Base-by-base conservation (phyloP, 306 rosid genomes). In the Cicer pinnatifidum region DNA sequence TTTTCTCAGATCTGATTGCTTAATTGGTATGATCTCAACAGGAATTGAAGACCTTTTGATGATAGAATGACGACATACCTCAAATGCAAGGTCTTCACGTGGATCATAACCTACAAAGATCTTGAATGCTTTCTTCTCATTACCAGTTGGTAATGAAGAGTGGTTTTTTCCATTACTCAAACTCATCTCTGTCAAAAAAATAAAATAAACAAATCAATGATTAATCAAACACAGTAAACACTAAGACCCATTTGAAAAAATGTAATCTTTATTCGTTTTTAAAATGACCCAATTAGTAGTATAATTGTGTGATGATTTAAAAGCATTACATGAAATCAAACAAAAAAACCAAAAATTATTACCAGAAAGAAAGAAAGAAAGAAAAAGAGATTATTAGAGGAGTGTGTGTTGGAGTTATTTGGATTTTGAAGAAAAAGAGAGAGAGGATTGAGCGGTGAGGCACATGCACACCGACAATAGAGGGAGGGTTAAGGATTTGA, bases 91-190 rank as follows among this genome's bases (percentile, higher is more conserved):
- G 69, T 88, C 93, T 80, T 88, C 93, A 1, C 83, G 76, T 7
- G 86, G 82, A 57, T 89, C 93, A 66, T 89, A 89, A 10, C 93
- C 93, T 8, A 89, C 90, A 20, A 84, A 89, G 87, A 89, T 83
- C 85, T 65, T 89, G 72, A 89, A 89, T 39, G 85, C 66, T 19
- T 71, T 79, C 63, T 50, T 75, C 47, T 75, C 91, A 59, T 71
- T 52, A 11, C 67, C 10, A 64, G 38, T 44, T 47, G 69, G 41
- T 23, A 75, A 38, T 39, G 73, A 23, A 20, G 84, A 23, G 28
- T 67, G 75, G 71, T 23, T 43, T 11, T 75, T 78, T 40, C 83
- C 90, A 52, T 84, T 84, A 41, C 77, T 73, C 75, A 77, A 59
- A 80, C 76, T 81, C 92, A 88, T 76, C 48, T 9, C 76, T 79